Base-by-base conservation (phyloP, 139 green algal species). In the Cymbomonas tetramitiformis region DNA sequence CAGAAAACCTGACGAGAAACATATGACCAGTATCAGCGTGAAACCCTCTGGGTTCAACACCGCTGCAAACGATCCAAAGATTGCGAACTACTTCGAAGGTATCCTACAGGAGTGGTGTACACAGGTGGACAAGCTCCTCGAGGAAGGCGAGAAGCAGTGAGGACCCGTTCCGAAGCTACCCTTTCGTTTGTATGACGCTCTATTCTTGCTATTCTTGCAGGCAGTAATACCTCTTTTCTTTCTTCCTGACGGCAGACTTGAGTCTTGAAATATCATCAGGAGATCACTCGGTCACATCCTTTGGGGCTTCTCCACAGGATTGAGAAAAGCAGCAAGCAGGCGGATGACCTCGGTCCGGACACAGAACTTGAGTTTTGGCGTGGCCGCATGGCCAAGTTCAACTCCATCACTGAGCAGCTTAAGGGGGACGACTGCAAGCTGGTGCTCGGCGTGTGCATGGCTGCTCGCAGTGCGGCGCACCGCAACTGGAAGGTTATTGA, bases 281-380 rank as follows among this genome's bases (percentile, higher is more conserved):
- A n/a, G n/a, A n/a, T n/a, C n/a, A n/a, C n/a, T n/a, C n/a, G n/a
- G n/a, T n/a, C n/a, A n/a, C n/a, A n/a, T n/a, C n/a, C n/a, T n/a
- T n/a, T n/a, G n/a, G n/a, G n/a, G n/a, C n/a, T n/a, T n/a, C n/a
- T n/a, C n/a, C n/a, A n/a, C n/a, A n/a, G n/a, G n/a, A 86, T 86
- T 49, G 61, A 15, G 32, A 50, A 73, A 12, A 33, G 6, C 25
- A 5, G 7, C 25, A 63, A 49, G 25, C 50, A 58, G 18, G 67
- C 58, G 18, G 74, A 79, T 25, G 72, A 83, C 58, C 70, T 67
- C 38, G 86, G 86, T 0, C 86, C 86, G 6, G 77, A 88, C 61
- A 83, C 77, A n/a, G 86, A 95, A 79, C 68, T 93, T 3, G 74
- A 88, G 57, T 87, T 82, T 72, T 95, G 86, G 86, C 73, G 83